phyloP scores from a whole-genome alignment of 1,139 yeast species.

The Suhomyces wounanorum region DNA sequence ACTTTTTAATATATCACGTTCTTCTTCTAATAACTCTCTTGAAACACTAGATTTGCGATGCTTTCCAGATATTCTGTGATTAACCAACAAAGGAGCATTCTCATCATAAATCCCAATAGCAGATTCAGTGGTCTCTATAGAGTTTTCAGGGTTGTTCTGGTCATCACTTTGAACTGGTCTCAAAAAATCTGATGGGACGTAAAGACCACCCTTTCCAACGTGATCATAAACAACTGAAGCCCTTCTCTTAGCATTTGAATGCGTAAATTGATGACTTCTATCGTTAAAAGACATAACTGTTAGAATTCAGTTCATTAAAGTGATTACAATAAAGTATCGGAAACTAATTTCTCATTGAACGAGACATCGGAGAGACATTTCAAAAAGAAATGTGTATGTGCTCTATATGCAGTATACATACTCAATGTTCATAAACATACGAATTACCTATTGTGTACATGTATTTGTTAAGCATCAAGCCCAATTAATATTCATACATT shows the following conservation, averaged over 20 bases:
- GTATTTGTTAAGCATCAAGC: not conserved
- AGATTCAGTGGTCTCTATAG: not conserved
- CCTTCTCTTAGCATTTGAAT: constrained; percentile 50
- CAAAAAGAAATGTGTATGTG: not conserved
- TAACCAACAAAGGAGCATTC: constrained; percentile 18
- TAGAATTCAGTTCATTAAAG: not conserved
- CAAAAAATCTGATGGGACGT: constrained; percentile 52
- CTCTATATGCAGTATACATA: not conserved
- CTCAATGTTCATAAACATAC: no score
- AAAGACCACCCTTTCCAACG: constrained; percentile 55
- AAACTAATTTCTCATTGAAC: not conserved
- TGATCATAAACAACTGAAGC: constrained; percentile 58
- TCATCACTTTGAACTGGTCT: constrained; percentile 15
- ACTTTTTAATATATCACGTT: constrained; percentile 38
- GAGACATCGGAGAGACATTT: not conserved
- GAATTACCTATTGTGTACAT: not conserved
- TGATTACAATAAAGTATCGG: not conserved
- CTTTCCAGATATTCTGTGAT: not conserved
- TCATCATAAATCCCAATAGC: constrained; percentile 19
- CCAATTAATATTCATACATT: not conserved
- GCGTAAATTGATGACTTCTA: constrained; percentile 43
- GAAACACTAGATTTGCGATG: constrained; percentile 31
- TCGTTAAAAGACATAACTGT: constrained; percentile 7
- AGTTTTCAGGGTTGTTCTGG: constrained; percentile 2
- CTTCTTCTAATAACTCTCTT: constrained; percentile 35